Percentiles rank a stretch among this genome's conserved stretches.
These are phyloP conservation scores for Chaetomiaceae sp. DNA, from an alignment of 2,329 filamentous ascomycete species.

Conservation along the genomic window DNA sequence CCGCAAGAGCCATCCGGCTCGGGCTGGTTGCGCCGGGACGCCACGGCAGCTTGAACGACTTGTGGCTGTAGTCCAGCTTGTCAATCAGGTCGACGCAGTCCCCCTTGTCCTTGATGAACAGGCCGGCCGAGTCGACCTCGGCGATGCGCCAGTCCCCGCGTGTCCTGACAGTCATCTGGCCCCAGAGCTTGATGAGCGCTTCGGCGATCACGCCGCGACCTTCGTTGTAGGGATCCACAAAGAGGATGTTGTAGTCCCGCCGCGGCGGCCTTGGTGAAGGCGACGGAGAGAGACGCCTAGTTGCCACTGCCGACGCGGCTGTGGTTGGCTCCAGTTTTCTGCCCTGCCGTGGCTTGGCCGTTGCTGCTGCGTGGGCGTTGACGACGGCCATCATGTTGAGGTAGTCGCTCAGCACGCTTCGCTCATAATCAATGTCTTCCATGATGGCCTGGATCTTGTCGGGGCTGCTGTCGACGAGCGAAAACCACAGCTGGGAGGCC, in stretches of 20 bases:
- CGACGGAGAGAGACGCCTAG: constrained; percentile 6
- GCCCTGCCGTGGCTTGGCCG: not conserved
- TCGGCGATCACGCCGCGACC: constrained; percentile 26
- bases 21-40: constrained; percentile 15
- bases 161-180: constrained; percentile 20
- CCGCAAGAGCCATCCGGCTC: constrained; percentile 15
- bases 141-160: constrained; percentile 23
- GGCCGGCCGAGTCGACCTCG: constrained; percentile 24
- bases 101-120: constrained; percentile 22
- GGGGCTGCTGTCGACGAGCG: constrained; percentile 23
- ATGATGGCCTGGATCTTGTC: constrained; percentile 24
- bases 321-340: not conserved
- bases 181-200: constrained; percentile 21
- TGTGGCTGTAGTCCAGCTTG: constrained; percentile 19
- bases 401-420: constrained; percentile 15
- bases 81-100: constrained; percentile 22
- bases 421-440: constrained; percentile 23
- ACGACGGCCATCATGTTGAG: constrained; percentile 19
- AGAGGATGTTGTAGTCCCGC: constrained; percentile 24
- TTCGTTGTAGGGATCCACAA: constrained; percentile 28
- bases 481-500: constrained; percentile 23
- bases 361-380: not conserved
- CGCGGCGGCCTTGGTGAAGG: constrained; percentile 12
- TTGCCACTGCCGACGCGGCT: not conserved
- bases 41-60: constrained; percentile 16